Evolutionary conservation across 805 yeast species (phyloP), one percentile per base, ranked within the genome.

Genomic region (Saccharomyces mikatae): DNA sequence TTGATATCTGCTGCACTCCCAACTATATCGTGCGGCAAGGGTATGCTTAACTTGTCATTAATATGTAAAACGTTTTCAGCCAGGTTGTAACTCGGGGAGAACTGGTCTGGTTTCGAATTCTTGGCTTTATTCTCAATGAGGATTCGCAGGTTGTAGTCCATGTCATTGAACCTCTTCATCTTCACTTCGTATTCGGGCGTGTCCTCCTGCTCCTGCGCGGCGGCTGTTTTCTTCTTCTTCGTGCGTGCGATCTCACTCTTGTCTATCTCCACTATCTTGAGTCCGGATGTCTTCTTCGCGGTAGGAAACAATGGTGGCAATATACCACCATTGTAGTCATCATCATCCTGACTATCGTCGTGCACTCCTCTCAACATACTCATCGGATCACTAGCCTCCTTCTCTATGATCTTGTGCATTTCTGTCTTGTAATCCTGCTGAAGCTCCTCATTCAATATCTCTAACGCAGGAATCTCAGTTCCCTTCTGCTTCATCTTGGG

Each of bases 401-500:
- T 58, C 54, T 65, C 60, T 11, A 64, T 49, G 56, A 66, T 51
- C 57, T 61, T 54, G 21, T 66, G 62, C 10, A 72, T 62, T 30
- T 72, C 72, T 36, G 71, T 67, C 52, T 74, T 74, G 27, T 78
- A 62, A 46, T 68, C 64, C 6, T 66, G 66, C 6, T 69, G 66
- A 32, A 81, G 55, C 41, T 82, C 86, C 6, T 73, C 65, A 44
- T 73, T 71, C 21, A 77, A 62, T 21, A 80, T 72, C 36, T 71
- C 76, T 0, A 86, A 74, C 3, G 65, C 59, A 3, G 79, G 74
- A 2, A 81, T 74, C 31, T 70, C 28, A 10, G 57, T 75, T 0
- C 96, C 96, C 71, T 90, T 90, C 50, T 78, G 71, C 10, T 75
- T 67, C 82, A 92, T 76, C 61, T 87, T 88, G 0, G 97, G 97